Base-by-base conservation (phyloP, 2,329 filamentous ascomycete genomes). In the Zelopaecilomyces penicillatus region DNA sequence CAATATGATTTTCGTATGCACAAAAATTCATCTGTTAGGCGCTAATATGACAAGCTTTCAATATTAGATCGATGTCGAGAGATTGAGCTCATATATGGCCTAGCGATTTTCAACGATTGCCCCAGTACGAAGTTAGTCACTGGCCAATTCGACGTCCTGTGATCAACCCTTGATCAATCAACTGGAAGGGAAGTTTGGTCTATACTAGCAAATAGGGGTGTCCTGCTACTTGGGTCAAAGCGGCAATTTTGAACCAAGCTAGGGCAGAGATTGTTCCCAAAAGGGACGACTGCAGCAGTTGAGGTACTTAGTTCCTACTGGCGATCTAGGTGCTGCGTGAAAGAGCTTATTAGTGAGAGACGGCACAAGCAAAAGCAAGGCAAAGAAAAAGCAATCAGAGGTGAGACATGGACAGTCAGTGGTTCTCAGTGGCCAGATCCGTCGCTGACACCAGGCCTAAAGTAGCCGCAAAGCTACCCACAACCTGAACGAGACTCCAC, bases 181-280 rank as follows among this genome's bases (percentile, higher is more conserved):
- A 19, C 19, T 19, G 19, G 19, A 19, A 19, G 19, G 19, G 19
- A 19, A 19, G 19, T 19, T 19, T 19, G 19, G 19, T 19, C 19
- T 19, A 19, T 3, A 19, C 19, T 19, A 19, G 19, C 19, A 19
- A 19, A 19, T 19, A 19, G 19, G 19, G 19, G 19, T 19, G 19
- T 19, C 19, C 37, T 11, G 26, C 37, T 28, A 27, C 38, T 11
- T 40, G 29, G n/a, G 28, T 40, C 38, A 40, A 40, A 40, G 38
- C 29, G 38, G 38, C 32, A 40, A 40, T 40, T 29, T 38, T 38
- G 37, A 38, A 28, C 29, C 37, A 28, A 28, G 37, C 37, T 38
- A 38, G 11, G 26, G 36, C 32, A 29, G 12, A 33, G 31, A 19
- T 30, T 34, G 27, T 19, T 37, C 27, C 8, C 35, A 10, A 9